Evolutionary conservation across 179 eudicot genomes (phyloP), one percentile per base, ranked within the genome.

Genomic region (Silene noctiflora): DNA sequence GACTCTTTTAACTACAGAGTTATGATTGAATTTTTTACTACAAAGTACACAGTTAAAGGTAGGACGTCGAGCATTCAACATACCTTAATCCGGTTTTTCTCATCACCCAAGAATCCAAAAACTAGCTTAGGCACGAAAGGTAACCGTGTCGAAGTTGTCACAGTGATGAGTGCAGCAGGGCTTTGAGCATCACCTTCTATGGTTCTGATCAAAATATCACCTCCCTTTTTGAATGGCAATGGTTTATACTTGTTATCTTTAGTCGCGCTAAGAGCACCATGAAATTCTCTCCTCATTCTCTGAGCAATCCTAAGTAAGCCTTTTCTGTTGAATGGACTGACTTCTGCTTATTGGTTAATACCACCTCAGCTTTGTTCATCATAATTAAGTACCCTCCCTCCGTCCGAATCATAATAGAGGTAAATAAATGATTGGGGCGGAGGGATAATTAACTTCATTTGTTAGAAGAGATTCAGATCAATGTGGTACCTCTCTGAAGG

Each of bases 241-340:
- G 86, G 80, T 73, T 73, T 80, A 85, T 91, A 91, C 22, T 10
- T 8, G 46, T 81, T 84, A 7, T 61, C 87, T 29, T 76, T 24
- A 20, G 88, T 76, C 21, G 84, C 78, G 58, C 86, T 88, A 19
- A 83, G 64, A 29, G 80, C 80, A 0, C 77, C 82, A 62, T 80
- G 75, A 29, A 81, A 91, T 16, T 77, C 80, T 78, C 90, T 84
- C 63, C 79, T 77, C 88, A 89, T 86, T 77, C 90, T 74, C 70
- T 79, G 89, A 11, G 89, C 75, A 63, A 91, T 76, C 75, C 80
- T 84, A 65, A 89, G 72, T 56, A 89, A 62, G 33, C 74, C 74
- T 44, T 87, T 82, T 69, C 71, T 46, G 74, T 81, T 24, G 29
- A 72, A 53, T 63, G 79, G 56, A 53, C 60, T 17, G 35, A 22